Conservation (phyloP, 2,329 filamentous ascomycete species). For the Triangularia setosa region DNA sequence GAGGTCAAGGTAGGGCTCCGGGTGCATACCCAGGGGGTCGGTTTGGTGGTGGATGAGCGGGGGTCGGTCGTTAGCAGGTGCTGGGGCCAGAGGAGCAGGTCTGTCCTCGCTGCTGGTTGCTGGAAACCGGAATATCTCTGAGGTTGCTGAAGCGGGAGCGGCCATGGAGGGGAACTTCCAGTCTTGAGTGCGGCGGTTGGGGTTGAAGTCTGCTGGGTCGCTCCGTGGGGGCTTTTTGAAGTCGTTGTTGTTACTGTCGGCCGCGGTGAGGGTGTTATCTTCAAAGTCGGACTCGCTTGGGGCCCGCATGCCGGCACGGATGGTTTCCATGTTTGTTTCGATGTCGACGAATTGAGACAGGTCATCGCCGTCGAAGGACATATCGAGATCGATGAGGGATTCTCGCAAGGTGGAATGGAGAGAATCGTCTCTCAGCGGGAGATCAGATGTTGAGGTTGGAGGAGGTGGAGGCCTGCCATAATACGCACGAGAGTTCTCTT, state of each 20-base stretch:
- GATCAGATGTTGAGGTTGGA: constrained; percentile 44
- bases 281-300: constrained; percentile 49
- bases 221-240: constrained; percentile 51
- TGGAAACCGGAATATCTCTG: constrained; percentile 45
- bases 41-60: constrained; percentile 45
- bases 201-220: constrained; percentile 53
- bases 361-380: constrained; percentile 53
- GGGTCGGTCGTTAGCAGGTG: constrained; percentile 33
- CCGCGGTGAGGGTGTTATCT: constrained; percentile 27
- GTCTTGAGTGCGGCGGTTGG: constrained; percentile 40
- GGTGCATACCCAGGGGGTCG: constrained; percentile 39
- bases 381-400: constrained; percentile 62
- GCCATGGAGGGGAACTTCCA: constrained; percentile 53
- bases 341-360: constrained; percentile 58
- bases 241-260: constrained; percentile 28
- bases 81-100: constrained; percentile 21
- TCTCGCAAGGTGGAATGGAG: constrained; percentile 52
- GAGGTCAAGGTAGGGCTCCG: constrained; percentile 35
- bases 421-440: constrained; percentile 57
- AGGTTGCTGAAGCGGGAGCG: constrained; percentile 47
- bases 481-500: constrained; percentile 59
- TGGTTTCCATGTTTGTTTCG: constrained; percentile 60
- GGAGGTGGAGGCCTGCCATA: constrained; percentile 48
- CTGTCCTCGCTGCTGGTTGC: constrained; percentile 34
- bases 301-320: constrained; percentile 46